phyloP scores from a whole-genome alignment of 176 grass and related monocot genomes.

The Juncus inflexus region DNA sequence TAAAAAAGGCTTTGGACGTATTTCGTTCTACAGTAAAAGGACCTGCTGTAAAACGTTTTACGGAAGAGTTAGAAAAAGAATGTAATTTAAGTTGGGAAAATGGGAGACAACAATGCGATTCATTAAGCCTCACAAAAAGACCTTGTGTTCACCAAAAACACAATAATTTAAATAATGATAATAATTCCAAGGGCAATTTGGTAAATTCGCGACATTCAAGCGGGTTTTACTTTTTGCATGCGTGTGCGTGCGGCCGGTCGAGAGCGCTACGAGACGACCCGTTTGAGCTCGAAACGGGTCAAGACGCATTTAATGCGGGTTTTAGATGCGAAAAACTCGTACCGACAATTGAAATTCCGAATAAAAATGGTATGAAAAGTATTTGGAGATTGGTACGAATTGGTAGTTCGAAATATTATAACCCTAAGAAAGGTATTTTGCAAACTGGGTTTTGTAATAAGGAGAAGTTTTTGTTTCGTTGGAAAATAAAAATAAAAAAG shows the following conservation, averaged over 20 bases:
- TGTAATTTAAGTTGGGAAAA: slow-evolving; percentile 83
- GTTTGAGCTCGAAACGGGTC: slow-evolving; percentile 76
- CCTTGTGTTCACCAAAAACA: slow-evolving; percentile 78
- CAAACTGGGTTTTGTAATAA: slow-evolving; percentile 74
- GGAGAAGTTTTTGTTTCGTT: slow-evolving; percentile 74
- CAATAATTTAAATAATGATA: neutral
- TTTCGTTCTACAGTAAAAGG: slow-evolving; percentile 86
- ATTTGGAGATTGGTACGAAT: slow-evolving; percentile 78
- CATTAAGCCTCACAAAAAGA: slow-evolving; percentile 75
- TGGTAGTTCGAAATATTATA: slow-evolving; percentile 90
- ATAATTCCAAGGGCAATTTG: slow-evolving; percentile 17
- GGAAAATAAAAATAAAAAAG: slow-evolving; percentile 22
- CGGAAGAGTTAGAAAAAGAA: slow-evolving; percentile 76
- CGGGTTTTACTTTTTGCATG: slow-evolving; percentile 79
- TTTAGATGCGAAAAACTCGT: slow-evolving; percentile 80
- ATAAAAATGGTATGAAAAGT: slow-evolving; percentile 30
- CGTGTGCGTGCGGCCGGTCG: slow-evolving; percentile 90
- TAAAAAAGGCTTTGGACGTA: slow-evolving; percentile 62
- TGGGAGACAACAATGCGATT: slow-evolving; percentile 89
- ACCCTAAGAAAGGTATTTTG: slow-evolving; percentile 76
- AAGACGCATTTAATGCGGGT: slow-evolving; percentile 71
- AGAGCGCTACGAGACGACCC: slow-evolving; percentile 76
- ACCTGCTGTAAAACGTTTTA: slow-evolving; percentile 57
- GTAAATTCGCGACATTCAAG: slow-evolving; percentile 58
- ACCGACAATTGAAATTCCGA: slow-evolving; percentile 59